Evolutionary conservation across 805 yeast species (phyloP).

Genomic region (Pichia phayaonensis): DNA sequence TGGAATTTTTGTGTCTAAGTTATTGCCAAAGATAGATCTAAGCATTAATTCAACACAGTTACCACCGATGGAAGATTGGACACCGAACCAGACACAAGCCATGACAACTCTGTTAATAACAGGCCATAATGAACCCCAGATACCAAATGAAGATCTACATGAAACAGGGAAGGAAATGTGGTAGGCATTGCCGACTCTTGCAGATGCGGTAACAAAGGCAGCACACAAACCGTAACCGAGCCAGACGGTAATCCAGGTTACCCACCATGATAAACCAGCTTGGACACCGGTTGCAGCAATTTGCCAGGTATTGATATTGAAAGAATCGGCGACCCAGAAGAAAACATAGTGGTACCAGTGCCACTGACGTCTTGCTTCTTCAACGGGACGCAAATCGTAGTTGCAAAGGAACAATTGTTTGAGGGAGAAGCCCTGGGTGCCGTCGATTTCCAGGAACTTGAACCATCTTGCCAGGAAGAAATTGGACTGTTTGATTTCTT

Average conservation of each 20-base stretch:
- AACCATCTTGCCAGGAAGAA: constrained; percentile 9
- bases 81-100: constrained; percentile 76
- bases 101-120: constrained; percentile 80
- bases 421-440: constrained; percentile 33
- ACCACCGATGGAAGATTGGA: constrained; percentile 80
- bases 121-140: constrained; percentile 85
- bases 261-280: constrained; percentile 85
- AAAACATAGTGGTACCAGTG: constrained; percentile 71
- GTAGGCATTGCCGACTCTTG: constrained; percentile 73
- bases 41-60: constrained; percentile 75
- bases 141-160: constrained; percentile 76
- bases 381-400: constrained; percentile 74
- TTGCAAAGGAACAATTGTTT: constrained; percentile 64
- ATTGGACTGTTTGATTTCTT: neutral
- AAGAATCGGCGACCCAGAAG: constrained; percentile 86
- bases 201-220: constrained; percentile 57
- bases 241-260: constrained; percentile 85
- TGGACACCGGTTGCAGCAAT: constrained; percentile 81
- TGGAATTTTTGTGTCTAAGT: constrained; percentile 54
- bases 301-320: constrained; percentile 87
- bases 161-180: constrained; percentile 83
- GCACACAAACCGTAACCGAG: constrained; percentile 70
- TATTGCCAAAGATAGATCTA: constrained; percentile 63
- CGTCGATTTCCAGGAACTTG: constrained; percentile 21
- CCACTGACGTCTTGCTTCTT: constrained; percentile 71